Conservation (phyloP, 2,329 filamentous ascomycete species). For the Penicillium sclerotigenum region DNA sequence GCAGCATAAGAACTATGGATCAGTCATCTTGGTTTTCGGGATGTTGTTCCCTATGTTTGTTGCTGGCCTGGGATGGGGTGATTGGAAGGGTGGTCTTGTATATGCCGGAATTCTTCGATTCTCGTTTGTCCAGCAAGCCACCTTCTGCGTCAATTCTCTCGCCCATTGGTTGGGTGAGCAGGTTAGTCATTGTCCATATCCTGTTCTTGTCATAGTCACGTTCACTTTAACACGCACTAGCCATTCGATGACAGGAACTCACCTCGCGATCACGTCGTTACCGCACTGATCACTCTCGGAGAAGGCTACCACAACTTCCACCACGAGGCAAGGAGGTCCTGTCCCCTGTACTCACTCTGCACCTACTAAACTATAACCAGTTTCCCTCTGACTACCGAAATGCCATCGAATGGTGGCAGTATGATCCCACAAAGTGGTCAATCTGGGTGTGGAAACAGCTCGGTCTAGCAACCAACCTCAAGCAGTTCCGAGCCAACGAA, state of each 20-base stretch:
- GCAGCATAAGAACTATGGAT: conserved; percentile 80
- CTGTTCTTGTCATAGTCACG: neutral
- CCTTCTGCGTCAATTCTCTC: conserved; percentile 84
- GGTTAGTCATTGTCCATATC: conserved; percentile 12
- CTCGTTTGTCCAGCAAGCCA: conserved; percentile 82
- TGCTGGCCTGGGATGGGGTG: conserved; percentile 70
- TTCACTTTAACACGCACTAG: neutral
- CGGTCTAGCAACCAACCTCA: conserved; percentile 79
- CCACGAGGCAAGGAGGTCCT: conserved; percentile 54
- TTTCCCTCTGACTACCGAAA: conserved; percentile 88
- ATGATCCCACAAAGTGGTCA: conserved; percentile 82
- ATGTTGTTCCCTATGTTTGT: conserved; percentile 69
- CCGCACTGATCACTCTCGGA: conserved; percentile 74
- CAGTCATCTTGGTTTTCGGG: conserved; percentile 69
- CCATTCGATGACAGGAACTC: conserved; percentile 86
- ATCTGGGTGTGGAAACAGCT: conserved; percentile 76
- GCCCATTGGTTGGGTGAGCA: conserved; percentile 85
- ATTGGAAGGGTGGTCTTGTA: conserved; percentile 73
- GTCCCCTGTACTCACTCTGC: neutral
- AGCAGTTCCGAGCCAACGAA: conserved; percentile 87
- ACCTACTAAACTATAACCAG: conserved; percentile 8
- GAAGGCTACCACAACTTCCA: conserved; percentile 92
- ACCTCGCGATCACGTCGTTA: conserved; percentile 77
- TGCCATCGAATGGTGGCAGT: conserved; percentile 80
- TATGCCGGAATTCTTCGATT: conserved; percentile 78